Conservation (phyloP, 2,329 filamentous ascomycete species). For the Pseudocercospora cruenta region DNA sequence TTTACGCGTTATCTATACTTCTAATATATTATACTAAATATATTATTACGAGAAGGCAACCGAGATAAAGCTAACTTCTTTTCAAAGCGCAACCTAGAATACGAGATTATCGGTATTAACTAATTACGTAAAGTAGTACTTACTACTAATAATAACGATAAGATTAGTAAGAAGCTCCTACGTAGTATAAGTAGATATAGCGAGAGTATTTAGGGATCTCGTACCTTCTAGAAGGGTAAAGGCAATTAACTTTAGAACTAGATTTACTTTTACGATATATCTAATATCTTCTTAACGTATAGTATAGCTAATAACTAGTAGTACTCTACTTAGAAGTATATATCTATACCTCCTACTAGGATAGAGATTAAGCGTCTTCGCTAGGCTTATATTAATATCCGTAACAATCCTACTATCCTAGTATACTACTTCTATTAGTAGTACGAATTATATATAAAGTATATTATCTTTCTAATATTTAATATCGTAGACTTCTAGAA, state of each 20-base stretch:
- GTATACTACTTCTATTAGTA: neutral
- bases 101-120: neutral
- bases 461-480: neutral
- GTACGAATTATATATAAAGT: neutral
- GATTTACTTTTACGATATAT: neutral
- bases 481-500: neutral
- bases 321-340: neutral
- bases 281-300: neutral
- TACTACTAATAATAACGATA: neutral
- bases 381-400: neutral
- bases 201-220: neutral
- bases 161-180: neutral
- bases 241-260: neutral
- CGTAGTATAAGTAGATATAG: neutral
- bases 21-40: neutral
- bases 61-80: neutral
- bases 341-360: neutral
- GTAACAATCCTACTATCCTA: neutral
- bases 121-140: too few species aligned
- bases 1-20: neutral
- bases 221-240: neutral
- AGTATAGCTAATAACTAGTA: neutral
- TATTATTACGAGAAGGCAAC: neutral
- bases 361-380: neutral
- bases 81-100: neutral